Evolutionary conservation across 2,329 filamentous ascomycete genomes (phyloP).

Genomic region (Aspergillus tanneri): DNA sequence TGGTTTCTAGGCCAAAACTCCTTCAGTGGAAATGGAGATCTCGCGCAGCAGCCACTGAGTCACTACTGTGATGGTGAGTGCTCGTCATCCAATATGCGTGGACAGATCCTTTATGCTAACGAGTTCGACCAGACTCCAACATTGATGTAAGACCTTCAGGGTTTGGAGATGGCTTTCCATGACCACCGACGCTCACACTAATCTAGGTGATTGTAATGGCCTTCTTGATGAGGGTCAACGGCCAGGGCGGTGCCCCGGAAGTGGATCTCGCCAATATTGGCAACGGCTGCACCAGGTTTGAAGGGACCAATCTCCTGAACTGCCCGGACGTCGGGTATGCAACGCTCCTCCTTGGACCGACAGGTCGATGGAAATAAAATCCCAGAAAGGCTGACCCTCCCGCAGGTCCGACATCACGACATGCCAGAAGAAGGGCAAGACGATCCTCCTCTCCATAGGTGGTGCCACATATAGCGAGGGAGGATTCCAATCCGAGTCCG

Average conservation of each 20-base stretch:
- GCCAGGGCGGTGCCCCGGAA: conserved; percentile 49
- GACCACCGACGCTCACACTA: conserved; percentile 13
- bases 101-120: conserved; percentile 14
- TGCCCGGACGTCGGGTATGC: conserved; percentile 66
- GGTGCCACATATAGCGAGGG: conserved; percentile 69
- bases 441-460: conserved; percentile 69
- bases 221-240: conserved; percentile 60
- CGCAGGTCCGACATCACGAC: conserved; percentile 48
- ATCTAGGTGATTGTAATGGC: conserved; percentile 61
- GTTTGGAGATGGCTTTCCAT: not conserved
- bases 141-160: conserved; percentile 23
- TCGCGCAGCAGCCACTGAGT: conserved; percentile 56
- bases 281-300: conserved; percentile 60
- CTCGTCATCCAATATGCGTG: too few species aligned
- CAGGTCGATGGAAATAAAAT: too few species aligned
- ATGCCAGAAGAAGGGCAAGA: conserved; percentile 68
- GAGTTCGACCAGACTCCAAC: conserved; percentile 24
- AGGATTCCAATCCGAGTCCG: conserved; percentile 57
- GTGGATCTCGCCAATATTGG: conserved; percentile 66
- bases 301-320: conserved; percentile 57
- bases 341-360: not conserved
- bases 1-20: conserved; percentile 61
- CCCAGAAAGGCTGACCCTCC: not conserved
- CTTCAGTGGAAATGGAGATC: conserved; percentile 44
- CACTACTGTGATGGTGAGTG: conserved; percentile 60